These are phyloP conservation scores for Floccularia luteovirens DNA, from an alignment of 768 basidiomycete genomes.

Conservation along the genomic window DNA sequence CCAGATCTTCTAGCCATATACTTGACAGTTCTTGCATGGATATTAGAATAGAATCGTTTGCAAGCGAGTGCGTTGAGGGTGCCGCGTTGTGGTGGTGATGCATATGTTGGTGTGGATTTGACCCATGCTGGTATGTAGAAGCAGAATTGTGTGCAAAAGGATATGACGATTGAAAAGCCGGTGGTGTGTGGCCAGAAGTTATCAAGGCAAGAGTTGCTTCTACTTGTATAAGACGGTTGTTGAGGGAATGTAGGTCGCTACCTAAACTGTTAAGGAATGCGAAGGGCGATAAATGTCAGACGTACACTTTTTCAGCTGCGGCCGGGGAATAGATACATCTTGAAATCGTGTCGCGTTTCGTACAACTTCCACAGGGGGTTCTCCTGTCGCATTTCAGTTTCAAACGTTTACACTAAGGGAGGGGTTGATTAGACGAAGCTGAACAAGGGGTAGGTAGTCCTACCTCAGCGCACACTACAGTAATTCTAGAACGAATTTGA, in stretches of 20 bases:
- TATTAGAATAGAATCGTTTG: slow-evolving; percentile 34
- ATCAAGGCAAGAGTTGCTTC: slow-evolving; percentile 53
- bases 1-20: slow-evolving; percentile 49
- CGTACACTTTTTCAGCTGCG: slow-evolving; percentile 80
- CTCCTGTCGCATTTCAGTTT: slow-evolving; percentile 83
- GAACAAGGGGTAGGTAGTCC: slow-evolving; percentile 10
- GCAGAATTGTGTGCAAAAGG: slow-evolving; percentile 15
- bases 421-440: neutral
- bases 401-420: slow-evolving; percentile 70
- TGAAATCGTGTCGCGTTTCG: slow-evolving; percentile 68
- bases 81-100: slow-evolving; percentile 20
- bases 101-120: slow-evolving; percentile 11
- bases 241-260: slow-evolving; percentile 76
- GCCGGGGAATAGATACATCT: slow-evolving; percentile 76
- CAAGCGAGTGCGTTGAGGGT: slow-evolving; percentile 28
- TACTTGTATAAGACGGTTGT: slow-evolving; percentile 70
- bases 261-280: slow-evolving; percentile 2
- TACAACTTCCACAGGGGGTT: slow-evolving; percentile 69
- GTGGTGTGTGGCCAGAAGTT: slow-evolving; percentile 27
- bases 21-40: slow-evolving; percentile 49
- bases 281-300: slow-evolving; percentile 10
- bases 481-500: slow-evolving; percentile 41
- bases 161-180: slow-evolving; percentile 28
- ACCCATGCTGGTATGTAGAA: slow-evolving; percentile 2
- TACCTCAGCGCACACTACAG: slow-evolving; percentile 50